Base-by-base conservation (phyloP, 2,329 filamentous ascomycete genomes). In the Colletotrichum sp. region DNA sequence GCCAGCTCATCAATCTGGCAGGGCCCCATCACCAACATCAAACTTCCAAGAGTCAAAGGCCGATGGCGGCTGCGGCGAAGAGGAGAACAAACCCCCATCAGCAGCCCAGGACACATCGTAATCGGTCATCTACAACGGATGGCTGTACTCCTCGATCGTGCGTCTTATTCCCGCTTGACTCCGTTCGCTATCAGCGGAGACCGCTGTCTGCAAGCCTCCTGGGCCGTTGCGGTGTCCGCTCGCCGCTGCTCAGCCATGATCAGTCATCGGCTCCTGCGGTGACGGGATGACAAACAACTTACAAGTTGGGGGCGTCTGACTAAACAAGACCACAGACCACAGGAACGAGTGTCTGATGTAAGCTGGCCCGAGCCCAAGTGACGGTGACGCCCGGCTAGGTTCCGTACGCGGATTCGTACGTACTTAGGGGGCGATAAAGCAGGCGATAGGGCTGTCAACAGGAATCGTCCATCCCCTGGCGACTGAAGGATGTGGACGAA, bases 111-210 rank as follows among this genome's bases (percentile, higher is more conserved):
- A 73, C 59, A 75, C 30, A 68, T 34, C 36, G 8, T 32, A 44
- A 44, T 61, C 52, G 8, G 60, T n/a, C 68, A 71, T 36, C 39
- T 8, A 15, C n/a, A 19, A 32, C n/a, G 9, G 8, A 30, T 32
- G 27, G 16, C 30, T 19, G 52, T 22, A 12, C 52, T 44, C 30
- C 61, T 66, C 60, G 36, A 61, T 27, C 11, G 12, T 36, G 48
- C 32, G 36, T 28, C 34, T 72, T 59, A 59, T 75, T 68, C 27
- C 30, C 63, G 69, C 32, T 30, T 25, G 27, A 59, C 55, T 36
- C 44, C 44, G 63, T 68, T 16, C 64, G 59, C 57, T 52, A n/a
- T 65, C 70, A 65, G 70, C 73, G 70, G 64, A 73, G 57, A 60
- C 72, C 11, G 30, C 36, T n/a, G 16, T 28, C 30, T 61, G 30